Base-by-base conservation (phyloP, 306 rosid species). In the peach (Prunus persica) region DNA sequence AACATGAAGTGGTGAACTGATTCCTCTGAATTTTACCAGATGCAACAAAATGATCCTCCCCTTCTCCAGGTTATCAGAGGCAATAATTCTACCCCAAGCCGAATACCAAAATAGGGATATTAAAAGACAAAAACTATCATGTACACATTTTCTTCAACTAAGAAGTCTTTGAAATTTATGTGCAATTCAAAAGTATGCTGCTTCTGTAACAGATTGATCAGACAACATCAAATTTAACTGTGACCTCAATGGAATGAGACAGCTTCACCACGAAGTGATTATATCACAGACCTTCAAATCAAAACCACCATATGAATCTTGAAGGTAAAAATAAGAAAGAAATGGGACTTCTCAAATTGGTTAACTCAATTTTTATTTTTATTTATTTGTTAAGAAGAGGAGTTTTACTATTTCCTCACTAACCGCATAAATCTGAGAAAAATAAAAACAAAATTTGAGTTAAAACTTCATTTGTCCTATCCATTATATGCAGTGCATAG, bases 151-250 rank as follows among this genome's bases (percentile, higher is more conserved):
- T 30, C 8, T 32, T 65, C 6, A 34, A 32, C 47, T 34, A 34
- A 65, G 10, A 62, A 2, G 27, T 65, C 25, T 41, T 19, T 3
- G 25, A 65, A 34, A 2, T 65, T 18, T 8, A 10, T 1, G 2
- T 18, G 11, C 1, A 11, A 11, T 24, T 65, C 49, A 18, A 3
- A 41, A 65, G 18, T 32, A 3, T 38, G 25, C 19, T 34, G 43
- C 13, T 65, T 65, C 19, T 65, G 5, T 65, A 65, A 65, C 4
- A 4, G 24, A 65, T 65, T 9, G 15, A 65, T 65, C 62, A 56
- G 62, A 56, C 38, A 65, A 65, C 27, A 65, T 65, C 69, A 65
- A 65, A 32, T 65, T 64, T 65, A 62, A 65, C 69, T 18, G 24
- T 12, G 14, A 28, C 43, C 67, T 27, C 2, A 27, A 14, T 15